Evolutionary conservation across 2,329 filamentous ascomycete genomes (phyloP), one percentile per base, ranked within the genome.

Genomic region (Claviceps africana): DNA sequence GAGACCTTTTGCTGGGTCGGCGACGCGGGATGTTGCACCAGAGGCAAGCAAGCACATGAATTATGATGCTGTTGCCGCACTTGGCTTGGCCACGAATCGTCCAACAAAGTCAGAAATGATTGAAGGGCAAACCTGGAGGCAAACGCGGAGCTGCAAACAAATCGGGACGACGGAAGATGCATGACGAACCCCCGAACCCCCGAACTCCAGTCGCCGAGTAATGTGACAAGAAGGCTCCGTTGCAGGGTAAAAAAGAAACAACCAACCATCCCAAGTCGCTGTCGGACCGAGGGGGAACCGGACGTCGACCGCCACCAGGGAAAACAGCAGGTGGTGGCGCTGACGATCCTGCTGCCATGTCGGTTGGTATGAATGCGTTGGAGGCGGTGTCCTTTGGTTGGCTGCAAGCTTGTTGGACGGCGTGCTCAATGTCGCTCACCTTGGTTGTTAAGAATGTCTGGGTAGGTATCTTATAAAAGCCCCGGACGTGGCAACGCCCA

Each of bases 1-100:
- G 51, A 35, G 46, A 55, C 51, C 48, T 55, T 51, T 56, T 55
- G 53, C 55, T 51, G 53, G 54, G 53, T 33, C 17, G 35, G 40
- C 44, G 47, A 47, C 21, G 28, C 31, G 28, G 28, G 25, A 47
- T 47, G 37, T 48, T 40, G 47, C 35, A 42, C 43, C 17, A n/a
- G 45, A n/a, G 45, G 25, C 22, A 10, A 22, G 40, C 31, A 19
- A n/a, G 45, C 25, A 25, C 19, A 31, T 31, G 17, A 31, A 37
- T 31, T 2, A 39, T 11, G 39, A 19, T 21, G 21, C 31, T 35
- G 33, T 35, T 35, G 33, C 33, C 33, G 33, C 33, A 11, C 31
- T 37, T 37, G 33, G 33, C 15, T 37, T 7, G 33, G 33, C 7
- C 33, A 37, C 33, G 33, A 37, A 17, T 17, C 6, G 33, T 17